phyloP scores from a whole-genome alignment of 352 stramenopile genomes.

The Phytopythium helicoides region DNA sequence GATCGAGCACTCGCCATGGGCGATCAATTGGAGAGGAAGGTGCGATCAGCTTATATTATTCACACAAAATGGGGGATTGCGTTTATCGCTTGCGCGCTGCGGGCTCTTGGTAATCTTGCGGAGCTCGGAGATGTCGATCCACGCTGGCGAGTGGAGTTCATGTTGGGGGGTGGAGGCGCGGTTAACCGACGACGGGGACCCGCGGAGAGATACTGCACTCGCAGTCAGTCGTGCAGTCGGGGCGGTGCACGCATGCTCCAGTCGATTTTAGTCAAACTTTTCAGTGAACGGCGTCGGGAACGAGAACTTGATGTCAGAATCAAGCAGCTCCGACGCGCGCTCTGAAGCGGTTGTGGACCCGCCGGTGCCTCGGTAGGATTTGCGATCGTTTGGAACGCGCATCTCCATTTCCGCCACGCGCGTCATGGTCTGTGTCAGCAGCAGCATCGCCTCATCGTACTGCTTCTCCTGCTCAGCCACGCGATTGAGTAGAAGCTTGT shows the following conservation, averaged over 20 bases:
- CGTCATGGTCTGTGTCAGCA: slow-evolving; percentile 85
- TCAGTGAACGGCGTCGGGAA: slow-evolving; percentile 60
- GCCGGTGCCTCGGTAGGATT: slow-evolving; percentile 41
- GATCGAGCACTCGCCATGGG: too few relatives aligned
- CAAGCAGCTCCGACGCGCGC: slow-evolving; percentile 38
- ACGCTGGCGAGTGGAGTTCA: too few relatives aligned
- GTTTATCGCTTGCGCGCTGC: too few relatives aligned
- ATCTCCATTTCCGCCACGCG: slow-evolving; percentile 84
- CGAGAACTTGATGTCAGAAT: slow-evolving; percentile 39
- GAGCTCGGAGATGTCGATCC: too few relatives aligned
- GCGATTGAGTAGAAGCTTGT: slow-evolving; percentile 67
- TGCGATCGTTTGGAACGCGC: slow-evolving; percentile 46
- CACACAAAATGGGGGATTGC: too few relatives aligned
- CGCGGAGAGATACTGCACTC: not conserved
- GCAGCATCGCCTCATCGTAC: slow-evolving; percentile 84
- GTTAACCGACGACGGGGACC: not conserved
- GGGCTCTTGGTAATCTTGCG: too few relatives aligned
- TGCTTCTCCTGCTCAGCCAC: slow-evolving; percentile 79
- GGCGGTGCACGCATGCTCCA: not conserved
- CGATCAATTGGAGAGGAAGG: too few relatives aligned
- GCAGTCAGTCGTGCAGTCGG: slow-evolving; percentile 1
- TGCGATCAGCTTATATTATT: too few relatives aligned
- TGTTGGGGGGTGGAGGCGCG: too few relatives aligned
- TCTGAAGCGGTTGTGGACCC: slow-evolving; percentile 50
- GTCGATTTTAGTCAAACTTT: slow-evolving; percentile 48